Evolutionary conservation across 345 rosid genomes (phyloP).

Genomic region (Corchorus olitorius): DNA sequence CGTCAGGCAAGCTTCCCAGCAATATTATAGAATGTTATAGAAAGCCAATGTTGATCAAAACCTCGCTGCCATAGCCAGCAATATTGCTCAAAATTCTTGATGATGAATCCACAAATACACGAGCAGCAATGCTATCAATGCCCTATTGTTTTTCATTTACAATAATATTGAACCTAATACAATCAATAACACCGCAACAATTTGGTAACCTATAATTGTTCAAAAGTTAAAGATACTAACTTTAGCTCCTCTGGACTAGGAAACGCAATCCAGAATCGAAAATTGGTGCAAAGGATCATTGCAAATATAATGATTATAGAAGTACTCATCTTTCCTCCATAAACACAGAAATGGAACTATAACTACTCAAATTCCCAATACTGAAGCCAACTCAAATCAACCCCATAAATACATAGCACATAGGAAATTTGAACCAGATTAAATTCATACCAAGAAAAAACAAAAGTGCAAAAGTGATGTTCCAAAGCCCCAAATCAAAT

Average conservation of each 20-base stretch:
- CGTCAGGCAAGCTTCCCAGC: too few species aligned
- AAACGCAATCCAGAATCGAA: constrained; percentile 70
- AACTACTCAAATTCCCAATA: background rate
- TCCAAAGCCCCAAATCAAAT: background rate
- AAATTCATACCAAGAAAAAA: background rate
- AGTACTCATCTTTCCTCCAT: background rate
- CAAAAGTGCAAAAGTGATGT: too few species aligned
- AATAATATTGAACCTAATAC: constrained; percentile 49
- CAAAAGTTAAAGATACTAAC: constrained; percentile 45
- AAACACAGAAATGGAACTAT: background rate
- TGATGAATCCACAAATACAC: constrained; percentile 60
- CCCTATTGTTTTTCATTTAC: constrained; percentile 17
- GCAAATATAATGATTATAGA: background rate
- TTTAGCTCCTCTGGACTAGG: constrained; percentile 50
- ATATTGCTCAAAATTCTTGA: constrained; percentile 53
- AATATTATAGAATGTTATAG: too few species aligned
- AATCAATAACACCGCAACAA: constrained; percentile 66
- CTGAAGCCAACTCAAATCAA: background rate
- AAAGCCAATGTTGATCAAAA: too few species aligned
- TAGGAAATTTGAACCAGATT: background rate
- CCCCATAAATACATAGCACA: background rate
- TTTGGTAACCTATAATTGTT: constrained; percentile 53
- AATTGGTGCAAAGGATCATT: constrained; percentile 55
- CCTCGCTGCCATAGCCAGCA: too few species aligned
- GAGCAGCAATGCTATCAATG: constrained; percentile 45